phyloP scores from a whole-genome alignment of 257 asterid species.

The Capsicum baccatum region DNA sequence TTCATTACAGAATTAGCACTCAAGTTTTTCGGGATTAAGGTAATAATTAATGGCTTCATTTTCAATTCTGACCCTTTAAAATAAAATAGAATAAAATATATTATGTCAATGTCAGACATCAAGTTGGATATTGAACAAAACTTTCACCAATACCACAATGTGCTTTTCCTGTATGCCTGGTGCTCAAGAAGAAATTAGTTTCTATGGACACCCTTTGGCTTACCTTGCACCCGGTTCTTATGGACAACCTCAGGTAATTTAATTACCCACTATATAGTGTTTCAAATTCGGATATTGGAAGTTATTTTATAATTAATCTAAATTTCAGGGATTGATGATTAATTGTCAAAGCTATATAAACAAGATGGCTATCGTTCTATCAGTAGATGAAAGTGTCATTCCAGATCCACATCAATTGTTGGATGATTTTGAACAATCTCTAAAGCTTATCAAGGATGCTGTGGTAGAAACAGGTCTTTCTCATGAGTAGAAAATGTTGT shows the following conservation, averaged over 20 bases:
- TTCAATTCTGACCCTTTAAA: not conserved
- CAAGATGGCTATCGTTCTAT: slow-evolving; percentile 41
- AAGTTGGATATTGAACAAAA: slow-evolving; percentile 35
- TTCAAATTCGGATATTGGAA: too few relatives aligned
- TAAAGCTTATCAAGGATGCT: slow-evolving; percentile 41
- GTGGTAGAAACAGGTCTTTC: slow-evolving; percentile 20
- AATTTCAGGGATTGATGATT: slow-evolving; percentile 43
- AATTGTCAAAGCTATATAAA: slow-evolving; percentile 40
- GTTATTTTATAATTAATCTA: too few relatives aligned
- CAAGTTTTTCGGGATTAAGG: slow-evolving; percentile 47
- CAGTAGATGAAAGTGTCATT: slow-evolving; percentile 46
- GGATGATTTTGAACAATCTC: slow-evolving; percentile 43
- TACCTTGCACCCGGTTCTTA: slow-evolving; percentile 45
- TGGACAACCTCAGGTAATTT: slow-evolving; percentile 51
- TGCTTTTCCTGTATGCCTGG: slow-evolving; percentile 46
- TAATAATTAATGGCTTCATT: not conserved
- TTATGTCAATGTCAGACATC: slow-evolving; percentile 34
- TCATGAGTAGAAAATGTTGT: not conserved
- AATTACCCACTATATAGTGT: not conserved
- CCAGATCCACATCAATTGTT: slow-evolving; percentile 44
- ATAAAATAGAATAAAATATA: not conserved
- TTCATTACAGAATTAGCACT: slow-evolving; percentile 38
- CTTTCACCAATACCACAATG: slow-evolving; percentile 40
- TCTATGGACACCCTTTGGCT: slow-evolving; percentile 42
- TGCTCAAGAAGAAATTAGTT: slow-evolving; percentile 44